phyloP scores from a whole-genome alignment of 257 asterid species.

The Solanum gracilifrons region DNA sequence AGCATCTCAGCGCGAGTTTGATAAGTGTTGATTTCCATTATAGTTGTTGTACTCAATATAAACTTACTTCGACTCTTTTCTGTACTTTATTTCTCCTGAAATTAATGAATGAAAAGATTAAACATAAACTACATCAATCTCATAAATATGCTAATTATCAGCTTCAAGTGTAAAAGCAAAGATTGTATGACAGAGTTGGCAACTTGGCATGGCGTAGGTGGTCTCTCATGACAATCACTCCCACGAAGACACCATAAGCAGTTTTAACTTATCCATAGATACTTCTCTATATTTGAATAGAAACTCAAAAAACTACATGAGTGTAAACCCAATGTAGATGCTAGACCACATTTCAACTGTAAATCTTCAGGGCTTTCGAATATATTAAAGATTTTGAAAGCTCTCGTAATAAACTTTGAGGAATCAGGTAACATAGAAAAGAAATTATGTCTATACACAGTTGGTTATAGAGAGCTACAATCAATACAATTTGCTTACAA shows the following conservation, averaged over 20 bases:
- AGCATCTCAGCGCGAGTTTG: slow-evolving; percentile 40
- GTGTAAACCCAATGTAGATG: background rate
- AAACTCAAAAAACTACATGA: background rate
- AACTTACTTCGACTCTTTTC: background rate
- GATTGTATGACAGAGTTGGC: background rate
- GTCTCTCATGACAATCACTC: background rate
- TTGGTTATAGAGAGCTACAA: background rate
- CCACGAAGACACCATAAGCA: background rate
- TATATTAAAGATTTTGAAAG: background rate
- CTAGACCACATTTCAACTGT: background rate
- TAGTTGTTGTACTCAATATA: background rate
- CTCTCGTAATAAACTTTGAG: background rate
- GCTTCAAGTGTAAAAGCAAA: background rate
- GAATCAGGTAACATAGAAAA: background rate
- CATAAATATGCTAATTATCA: background rate
- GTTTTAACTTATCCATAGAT: background rate
- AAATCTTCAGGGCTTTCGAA: background rate
- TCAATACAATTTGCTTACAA: background rate
- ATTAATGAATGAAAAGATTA: background rate
- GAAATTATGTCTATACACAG: background rate
- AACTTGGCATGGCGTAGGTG: background rate
- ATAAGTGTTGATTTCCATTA: slow-evolving; percentile 35
- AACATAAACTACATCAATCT: background rate
- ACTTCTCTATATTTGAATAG: background rate
- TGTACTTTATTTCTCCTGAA: background rate